Evolutionary conservation across 2,329 filamentous ascomycete genomes (phyloP).

Genomic region (Camillea tinctor): DNA sequence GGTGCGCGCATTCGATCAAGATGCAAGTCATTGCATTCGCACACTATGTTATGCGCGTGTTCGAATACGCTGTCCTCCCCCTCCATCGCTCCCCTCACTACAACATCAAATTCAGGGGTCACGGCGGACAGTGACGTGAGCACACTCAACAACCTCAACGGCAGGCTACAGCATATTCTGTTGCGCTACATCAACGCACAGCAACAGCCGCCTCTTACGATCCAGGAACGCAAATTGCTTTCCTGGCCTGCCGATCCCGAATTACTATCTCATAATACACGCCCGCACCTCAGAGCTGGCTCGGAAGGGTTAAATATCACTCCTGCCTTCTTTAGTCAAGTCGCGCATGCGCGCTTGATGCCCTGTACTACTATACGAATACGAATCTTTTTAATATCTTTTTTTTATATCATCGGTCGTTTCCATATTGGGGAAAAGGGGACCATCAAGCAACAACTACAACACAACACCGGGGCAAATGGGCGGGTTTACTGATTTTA

Average conservation of each 20-base stretch:
- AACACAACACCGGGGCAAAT: not conserved
- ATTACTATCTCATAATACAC: slow-evolving; percentile 1
- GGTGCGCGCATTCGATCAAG: slow-evolving; percentile 18
- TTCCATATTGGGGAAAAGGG: slow-evolving; percentile 18
- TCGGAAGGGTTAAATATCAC: slow-evolving; percentile 20
- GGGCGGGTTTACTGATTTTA: not conserved
- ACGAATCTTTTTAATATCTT: slow-evolving; percentile 6
- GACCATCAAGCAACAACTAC: too few species aligned
- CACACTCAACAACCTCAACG: not conserved
- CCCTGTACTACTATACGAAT: slow-evolving; percentile 25
- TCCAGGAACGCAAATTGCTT: not conserved
- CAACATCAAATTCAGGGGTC: slow-evolving; percentile 8
- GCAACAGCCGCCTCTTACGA: not conserved
- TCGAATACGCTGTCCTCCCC: not conserved
- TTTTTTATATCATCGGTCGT: slow-evolving; percentile 20
- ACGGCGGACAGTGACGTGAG: slow-evolving; percentile 1
- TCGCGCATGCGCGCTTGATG: slow-evolving; percentile 17
- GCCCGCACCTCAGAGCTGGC: slow-evolving; percentile 26
- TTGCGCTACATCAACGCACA: not conserved
- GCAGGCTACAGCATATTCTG: not conserved
- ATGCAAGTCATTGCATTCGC: slow-evolving; percentile 19
- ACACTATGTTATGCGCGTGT: not conserved
- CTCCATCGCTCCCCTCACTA: slow-evolving; percentile 1
- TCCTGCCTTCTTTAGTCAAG: slow-evolving; percentile 19
- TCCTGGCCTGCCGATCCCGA: slow-evolving; percentile 2